Percentiles rank a stretch among this genome's conserved stretches.
Evolutionary conservation across 768 basidiomycete species (phyloP).

Genomic region (Leccinum ochraceum): DNA sequence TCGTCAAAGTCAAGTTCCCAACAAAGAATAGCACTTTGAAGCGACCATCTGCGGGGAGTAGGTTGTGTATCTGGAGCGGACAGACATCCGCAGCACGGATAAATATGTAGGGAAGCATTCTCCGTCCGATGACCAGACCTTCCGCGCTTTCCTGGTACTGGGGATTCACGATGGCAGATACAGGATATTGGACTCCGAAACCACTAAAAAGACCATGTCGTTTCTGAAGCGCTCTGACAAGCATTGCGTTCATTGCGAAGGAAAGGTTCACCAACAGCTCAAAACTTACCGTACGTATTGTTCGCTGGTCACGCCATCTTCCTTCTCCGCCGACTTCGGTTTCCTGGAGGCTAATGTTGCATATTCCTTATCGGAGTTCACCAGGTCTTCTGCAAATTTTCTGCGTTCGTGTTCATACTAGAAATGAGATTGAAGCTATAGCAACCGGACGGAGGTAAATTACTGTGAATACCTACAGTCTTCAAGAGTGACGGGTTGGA

Average conservation of each 20-base stretch:
- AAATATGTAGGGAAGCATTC: not conserved
- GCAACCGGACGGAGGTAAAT: not conserved
- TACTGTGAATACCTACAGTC: not conserved
- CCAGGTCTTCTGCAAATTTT: not conserved
- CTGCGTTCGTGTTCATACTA: slow-evolving; percentile 1
- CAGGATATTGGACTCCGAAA: not conserved
- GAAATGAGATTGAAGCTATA: not conserved
- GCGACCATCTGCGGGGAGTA: not conserved
- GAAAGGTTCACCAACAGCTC: not conserved
- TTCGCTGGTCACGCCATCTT: not conserved
- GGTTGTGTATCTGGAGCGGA: not conserved
- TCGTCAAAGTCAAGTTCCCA: not conserved
- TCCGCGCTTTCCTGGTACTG: not conserved
- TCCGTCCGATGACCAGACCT: not conserved
- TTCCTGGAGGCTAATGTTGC: not conserved
- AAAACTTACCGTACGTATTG: not conserved
- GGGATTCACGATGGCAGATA: not conserved
- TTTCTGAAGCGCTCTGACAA: not conserved
- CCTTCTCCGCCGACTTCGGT: not conserved
- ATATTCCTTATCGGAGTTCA: not conserved
- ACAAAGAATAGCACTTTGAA: not conserved
- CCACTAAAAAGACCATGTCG: not conserved
- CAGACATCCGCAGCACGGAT: not conserved
- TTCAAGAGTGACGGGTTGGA: not conserved
- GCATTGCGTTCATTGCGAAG: not conserved